A percentile compares a stretch with the other conserved stretches of the same genome.
Evolutionary conservation across 805 yeast species (phyloP).

Genomic region (Candida caryicola): DNA sequence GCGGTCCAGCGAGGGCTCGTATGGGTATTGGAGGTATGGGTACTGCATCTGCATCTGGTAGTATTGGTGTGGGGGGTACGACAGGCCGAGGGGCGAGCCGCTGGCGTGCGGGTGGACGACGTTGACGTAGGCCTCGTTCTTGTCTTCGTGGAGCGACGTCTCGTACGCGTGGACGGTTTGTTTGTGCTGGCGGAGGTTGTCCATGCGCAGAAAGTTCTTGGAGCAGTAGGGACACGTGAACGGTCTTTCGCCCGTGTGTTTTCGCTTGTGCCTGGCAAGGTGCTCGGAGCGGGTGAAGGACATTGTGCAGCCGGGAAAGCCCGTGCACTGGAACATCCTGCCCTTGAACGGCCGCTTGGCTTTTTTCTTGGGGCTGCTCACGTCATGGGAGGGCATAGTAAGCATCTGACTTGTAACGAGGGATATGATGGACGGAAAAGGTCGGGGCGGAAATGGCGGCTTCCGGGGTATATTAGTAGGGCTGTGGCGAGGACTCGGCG

Average conservation of each 20-base stretch:
- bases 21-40: not conserved
- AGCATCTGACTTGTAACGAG: no score
- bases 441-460: no score
- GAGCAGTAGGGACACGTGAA: conserved; percentile 82
- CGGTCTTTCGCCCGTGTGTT: conserved; percentile 94
- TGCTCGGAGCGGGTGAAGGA: conserved; percentile 89
- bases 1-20: conserved; percentile 1
- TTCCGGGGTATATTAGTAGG: no score
- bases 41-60: not conserved
- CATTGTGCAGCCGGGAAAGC: conserved; percentile 84
- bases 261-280: conserved; percentile 85
- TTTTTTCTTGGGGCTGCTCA: conserved; percentile 1
- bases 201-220: conserved; percentile 77
- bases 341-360: conserved; percentile 47
- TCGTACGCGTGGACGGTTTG: conserved; percentile 62
- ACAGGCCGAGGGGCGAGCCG: not conserved
- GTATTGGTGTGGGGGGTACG: not conserved
- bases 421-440: no score
- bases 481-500: no score
- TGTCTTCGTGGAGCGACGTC: conserved; percentile 15
- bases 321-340: conserved; percentile 77
- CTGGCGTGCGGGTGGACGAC: not conserved
- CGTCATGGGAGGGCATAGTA: not conserved
- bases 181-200: conserved; percentile 86
- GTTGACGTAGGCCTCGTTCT: not conserved